Evolutionary conservation across 805 yeast genomes (phyloP), one percentile per base, ranked within the genome.

Genomic region (Metschnikowia amazonensis): DNA sequence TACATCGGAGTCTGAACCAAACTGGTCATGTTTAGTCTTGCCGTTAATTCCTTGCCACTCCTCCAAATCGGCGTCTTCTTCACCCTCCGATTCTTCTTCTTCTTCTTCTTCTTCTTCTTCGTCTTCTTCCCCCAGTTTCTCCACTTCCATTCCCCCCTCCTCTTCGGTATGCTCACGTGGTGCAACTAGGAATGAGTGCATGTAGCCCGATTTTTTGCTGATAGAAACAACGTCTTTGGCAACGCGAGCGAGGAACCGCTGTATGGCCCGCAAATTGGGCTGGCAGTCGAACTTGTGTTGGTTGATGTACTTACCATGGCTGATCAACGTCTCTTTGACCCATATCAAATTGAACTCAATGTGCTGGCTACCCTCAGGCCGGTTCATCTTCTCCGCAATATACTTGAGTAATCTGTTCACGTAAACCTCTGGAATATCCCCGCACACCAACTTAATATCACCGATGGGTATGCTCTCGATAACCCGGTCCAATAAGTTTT

Each of bases 321-420:
- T 64, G 1, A 84, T 73, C 14, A 94, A 64, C 4, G 89, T 56
- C 13, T 76, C 69, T 53, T 82, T 80, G 28, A 92, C 74, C 98
- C 99, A 94, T 9, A 85, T 55, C 51, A 94, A 63, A 56, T 83
- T 81, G 68, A 82, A 89, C 67, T 94, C 97, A 20, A 92, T 62
- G 65, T 94, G 98, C 28, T 80, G 89, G 5, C 89, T 80, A 3
- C 83, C 86, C 31, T 56, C 51, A 24, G 59, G 53, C 61, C 76
- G 76, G 29, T 82, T 74, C 51, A 79, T 74, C 34, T 77, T 76
- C 44, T 51, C 56, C 1, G 87, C 94, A 56, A 94, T 75, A 50
- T 88, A 89, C 28, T 70, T 66, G 36, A 94, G 62, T 29, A 92
- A 57, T 46, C 84, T 76, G 34, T 81, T 75, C 36, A 89, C 75